These are phyloP conservation scores for Chiua virens DNA, from an alignment of 768 basidiomycete genomes.

Conservation along the genomic window DNA sequence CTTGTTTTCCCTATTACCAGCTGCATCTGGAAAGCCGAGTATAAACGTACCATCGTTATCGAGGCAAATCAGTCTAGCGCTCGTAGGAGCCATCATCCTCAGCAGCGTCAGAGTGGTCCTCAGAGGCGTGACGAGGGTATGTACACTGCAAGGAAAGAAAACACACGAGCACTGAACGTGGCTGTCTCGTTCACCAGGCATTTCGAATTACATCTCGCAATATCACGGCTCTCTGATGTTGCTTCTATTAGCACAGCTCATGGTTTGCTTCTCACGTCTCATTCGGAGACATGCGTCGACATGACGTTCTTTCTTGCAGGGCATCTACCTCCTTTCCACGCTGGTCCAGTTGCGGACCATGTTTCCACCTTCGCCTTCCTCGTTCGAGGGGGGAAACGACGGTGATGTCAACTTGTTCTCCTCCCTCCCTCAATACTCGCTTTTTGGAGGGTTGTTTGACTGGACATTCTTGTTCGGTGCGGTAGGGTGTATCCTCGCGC, in stretches of 20 bases:
- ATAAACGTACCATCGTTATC: conserved; percentile 44
- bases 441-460: conserved; percentile 76
- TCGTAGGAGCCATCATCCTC: conserved; percentile 77
- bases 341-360: conserved; percentile 79
- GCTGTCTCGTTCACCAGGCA: conserved; percentile 35
- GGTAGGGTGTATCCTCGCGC: conserved; percentile 41
- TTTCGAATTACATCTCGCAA: conserved; percentile 67
- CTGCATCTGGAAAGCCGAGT: conserved; percentile 24
- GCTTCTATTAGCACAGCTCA: conserved; percentile 75
- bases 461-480: conserved; percentile 69
- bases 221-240: conserved; percentile 76
- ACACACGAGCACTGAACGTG: neutral
- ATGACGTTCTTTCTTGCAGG: conserved; percentile 41
- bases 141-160: conserved; percentile 12
- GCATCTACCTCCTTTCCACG: conserved; percentile 80
- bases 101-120: conserved; percentile 71
- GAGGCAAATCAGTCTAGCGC: conserved; percentile 58
- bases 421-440: conserved; percentile 70
- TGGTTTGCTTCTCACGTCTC: conserved; percentile 48
- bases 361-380: conserved; percentile 58
- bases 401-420: conserved; percentile 56
- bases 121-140: conserved; percentile 61
- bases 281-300: conserved; percentile 1
- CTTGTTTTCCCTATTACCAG: conserved; percentile 39
- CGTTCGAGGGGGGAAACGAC: conserved; percentile 5